A percentile compares a stretch with the other conserved stretches of the same genome.
phyloP scores from a whole-genome alignment of 345 rosid species.

The Gossypium sturtianum region DNA sequence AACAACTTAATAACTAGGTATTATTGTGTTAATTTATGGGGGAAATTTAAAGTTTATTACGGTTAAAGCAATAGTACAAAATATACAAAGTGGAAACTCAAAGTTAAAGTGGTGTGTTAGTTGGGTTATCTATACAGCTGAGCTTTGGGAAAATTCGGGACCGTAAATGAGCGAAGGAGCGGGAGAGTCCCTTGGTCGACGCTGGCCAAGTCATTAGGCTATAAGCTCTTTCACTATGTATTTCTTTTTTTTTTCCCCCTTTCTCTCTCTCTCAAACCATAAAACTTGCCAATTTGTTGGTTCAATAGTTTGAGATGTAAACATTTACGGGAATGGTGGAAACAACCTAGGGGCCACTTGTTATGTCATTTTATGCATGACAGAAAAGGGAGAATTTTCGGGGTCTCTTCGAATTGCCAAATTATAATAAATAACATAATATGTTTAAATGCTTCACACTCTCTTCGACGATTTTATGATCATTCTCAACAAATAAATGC shows the following conservation, averaged over 20 bases:
- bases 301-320: too few species aligned
- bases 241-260: accelerated
- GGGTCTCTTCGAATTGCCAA: neutral
- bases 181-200: slow-evolving; percentile 6
- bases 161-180: neutral
- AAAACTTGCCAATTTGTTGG: too few species aligned
- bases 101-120: neutral
- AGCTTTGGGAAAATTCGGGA: neutral
- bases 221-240: neutral
- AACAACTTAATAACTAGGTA: neutral
- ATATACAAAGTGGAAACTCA: neutral
- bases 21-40: neutral
- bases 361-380: neutral
- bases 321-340: neutral
- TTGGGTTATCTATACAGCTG: neutral
- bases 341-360: neutral
- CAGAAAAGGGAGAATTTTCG: neutral
- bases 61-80: neutral
- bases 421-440: neutral
- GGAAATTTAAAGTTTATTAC: neutral
- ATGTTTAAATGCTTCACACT: neutral
- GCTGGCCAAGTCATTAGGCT: slow-evolving; percentile 2
- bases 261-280: too few species aligned
- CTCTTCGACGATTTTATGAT: too few species aligned
- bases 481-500: neutral